phyloP scores from a whole-genome alignment of 2,329 filamentous ascomycete genomes.

The Didymellaceae sp. region DNA sequence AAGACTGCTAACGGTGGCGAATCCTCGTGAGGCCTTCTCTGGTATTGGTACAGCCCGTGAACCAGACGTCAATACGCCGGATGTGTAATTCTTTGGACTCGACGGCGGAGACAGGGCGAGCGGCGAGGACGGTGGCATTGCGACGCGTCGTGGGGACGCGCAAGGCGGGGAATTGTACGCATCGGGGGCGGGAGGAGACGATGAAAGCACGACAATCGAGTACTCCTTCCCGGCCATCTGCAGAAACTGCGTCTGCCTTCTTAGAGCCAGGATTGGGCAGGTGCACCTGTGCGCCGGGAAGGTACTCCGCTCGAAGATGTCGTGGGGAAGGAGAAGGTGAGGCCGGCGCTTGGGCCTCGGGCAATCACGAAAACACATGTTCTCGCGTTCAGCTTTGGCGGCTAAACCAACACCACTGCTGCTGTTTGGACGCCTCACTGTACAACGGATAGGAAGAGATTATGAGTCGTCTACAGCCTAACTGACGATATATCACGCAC shows the following conservation, averaged over 20 bases:
- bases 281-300: conserved; percentile 5
- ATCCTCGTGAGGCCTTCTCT: conserved; percentile 35
- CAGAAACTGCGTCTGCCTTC: conserved; percentile 17
- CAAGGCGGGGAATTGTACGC: conserved; percentile 23
- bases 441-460: too few species aligned
- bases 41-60: conserved; percentile 37
- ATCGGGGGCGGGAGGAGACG: conserved; percentile 39
- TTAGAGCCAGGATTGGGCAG: conserved; percentile 15
- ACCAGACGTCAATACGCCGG: conserved; percentile 37
- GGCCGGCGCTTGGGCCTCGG: conserved; percentile 4
- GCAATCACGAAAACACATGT: conserved; percentile 15
- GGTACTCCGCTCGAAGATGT: conserved; percentile 12
- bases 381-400: conserved; percentile 12
- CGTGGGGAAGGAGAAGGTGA: conserved; percentile 4
- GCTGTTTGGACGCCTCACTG: too few species aligned
- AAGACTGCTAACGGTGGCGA: conserved; percentile 44
- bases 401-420: background rate
- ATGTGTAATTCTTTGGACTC: conserved; percentile 20
- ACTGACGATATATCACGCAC: too few species aligned
- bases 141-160: conserved; percentile 37
- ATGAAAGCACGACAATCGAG: conserved; percentile 40
- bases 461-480: too few species aligned
- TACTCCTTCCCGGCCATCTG: conserved; percentile 35
- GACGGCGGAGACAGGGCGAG: conserved; percentile 30
- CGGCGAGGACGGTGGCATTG: conserved; percentile 33